These are phyloP conservation scores for Aspergillus nomiae DNA, from an alignment of 2,329 filamentous ascomycete genomes.

Conservation along the genomic window DNA sequence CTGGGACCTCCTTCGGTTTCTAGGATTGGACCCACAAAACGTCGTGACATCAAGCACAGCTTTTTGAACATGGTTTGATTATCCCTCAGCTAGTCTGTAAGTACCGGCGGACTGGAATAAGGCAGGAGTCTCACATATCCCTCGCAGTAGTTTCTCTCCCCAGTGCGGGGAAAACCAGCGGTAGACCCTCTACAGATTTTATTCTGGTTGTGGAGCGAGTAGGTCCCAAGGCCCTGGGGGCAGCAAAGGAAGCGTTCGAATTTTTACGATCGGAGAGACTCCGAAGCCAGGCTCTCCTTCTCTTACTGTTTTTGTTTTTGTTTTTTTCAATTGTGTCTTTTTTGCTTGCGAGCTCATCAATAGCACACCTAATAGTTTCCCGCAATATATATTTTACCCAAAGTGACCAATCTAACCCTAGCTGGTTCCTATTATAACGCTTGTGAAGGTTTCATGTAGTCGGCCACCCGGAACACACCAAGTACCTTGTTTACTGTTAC, in stretches of 20 bases:
- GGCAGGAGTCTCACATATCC: background rate
- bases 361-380: fast-evolving
- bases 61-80: background rate
- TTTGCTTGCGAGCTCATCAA: no score
- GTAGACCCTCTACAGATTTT: background rate
- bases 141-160: background rate
- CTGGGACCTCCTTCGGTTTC: background rate
- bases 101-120: background rate
- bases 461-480: background rate
- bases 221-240: background rate
- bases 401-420: background rate
- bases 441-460: background rate
- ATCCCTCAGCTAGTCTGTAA: background rate
- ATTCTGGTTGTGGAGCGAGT: background rate
- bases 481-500: background rate
- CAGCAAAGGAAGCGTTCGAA: background rate
- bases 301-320: background rate
- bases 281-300: background rate
- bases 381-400: background rate
- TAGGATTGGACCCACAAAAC: background rate
- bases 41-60: background rate
- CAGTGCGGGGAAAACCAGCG: background rate
- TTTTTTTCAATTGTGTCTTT: no score
- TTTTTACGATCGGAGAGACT: background rate
- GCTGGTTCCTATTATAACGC: background rate